Base-by-base conservation (phyloP, 2,329 filamentous ascomycete genomes). In the Pseudovirgaria hyperparasitica region DNA sequence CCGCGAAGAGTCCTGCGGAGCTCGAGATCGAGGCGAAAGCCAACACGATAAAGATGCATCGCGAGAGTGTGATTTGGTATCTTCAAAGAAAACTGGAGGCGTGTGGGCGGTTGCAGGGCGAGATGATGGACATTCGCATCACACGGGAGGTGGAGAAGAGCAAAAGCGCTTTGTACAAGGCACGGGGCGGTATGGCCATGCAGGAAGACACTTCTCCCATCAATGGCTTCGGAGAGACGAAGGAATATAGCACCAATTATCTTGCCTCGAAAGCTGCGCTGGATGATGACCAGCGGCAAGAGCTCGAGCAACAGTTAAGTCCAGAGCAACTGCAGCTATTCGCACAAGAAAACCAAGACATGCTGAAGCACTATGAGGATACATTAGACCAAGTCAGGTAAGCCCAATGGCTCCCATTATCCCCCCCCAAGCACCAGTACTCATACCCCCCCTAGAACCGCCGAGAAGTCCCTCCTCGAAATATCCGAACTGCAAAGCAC, bases 331-430 rank as follows among this genome's bases (percentile, higher is more conserved):
- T 90, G 27, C 87, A 94, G 52, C 70, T 93, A 48, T 96, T 98
- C 58, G 86, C 87, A 41, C 72, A 84, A 55, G 86, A 92, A 48
- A 94, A 96, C 48, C 76, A 85, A 53, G 76, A 82, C 37, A 85
- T 98, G 76, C 66, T 96, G 41, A 81, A 80, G 53, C 82, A 93
- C 55, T 93, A 92, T 54, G 84, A 94, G 54, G 84, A 80, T 57
- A 85, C 82, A n/a, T 62, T 96, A 50, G 79, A 86, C 53, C 90
- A 96, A 67, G 84, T 96, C 39, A 81, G 79, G 82, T 92, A 70
- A 29, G 80, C 67, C 18, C 5, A 17, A n/a, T 19, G 9, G 17
- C 13, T 23, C 12, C 2, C 13, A 25, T 9, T 16, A 5, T 9
- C 25, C 19, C 9, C 18, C 9, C 17, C 19, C 14, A 19, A 7